Percentiles rank a stretch among this genome's conserved stretches.
phyloP scores from a whole-genome alignment of 306 rosid genomes.

The Glycine latifolia region DNA sequence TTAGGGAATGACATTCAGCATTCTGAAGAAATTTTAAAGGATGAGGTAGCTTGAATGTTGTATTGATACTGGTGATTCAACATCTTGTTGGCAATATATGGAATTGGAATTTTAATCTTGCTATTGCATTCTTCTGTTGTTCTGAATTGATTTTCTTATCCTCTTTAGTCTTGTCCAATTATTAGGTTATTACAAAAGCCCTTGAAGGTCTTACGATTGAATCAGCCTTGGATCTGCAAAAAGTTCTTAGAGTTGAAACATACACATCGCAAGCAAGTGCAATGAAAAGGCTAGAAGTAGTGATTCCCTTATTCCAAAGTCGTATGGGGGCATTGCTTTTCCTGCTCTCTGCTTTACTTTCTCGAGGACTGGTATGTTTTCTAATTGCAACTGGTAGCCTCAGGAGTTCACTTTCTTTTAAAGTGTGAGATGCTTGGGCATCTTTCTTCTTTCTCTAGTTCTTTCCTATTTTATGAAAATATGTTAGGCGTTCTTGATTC shows the following conservation, averaged over 20 bases:
- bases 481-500: not conserved
- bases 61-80: conserved; percentile 14
- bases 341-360: conserved; percentile 83
- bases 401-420: not conserved
- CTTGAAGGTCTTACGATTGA: conserved; percentile 80
- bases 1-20: conserved; percentile 50
- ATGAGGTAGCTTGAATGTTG: conserved; percentile 60
- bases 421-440: not conserved
- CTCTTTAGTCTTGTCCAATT: conserved; percentile 37
- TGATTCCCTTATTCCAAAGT: conserved; percentile 76
- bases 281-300: conserved; percentile 65
- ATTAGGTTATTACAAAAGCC: conserved; percentile 68
- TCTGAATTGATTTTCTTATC: conserved; percentile 5
- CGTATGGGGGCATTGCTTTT: conserved; percentile 94
- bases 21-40: conserved; percentile 51
- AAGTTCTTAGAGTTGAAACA: conserved; percentile 66
- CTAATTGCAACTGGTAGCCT: conserved; percentile 8
- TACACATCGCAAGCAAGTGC: conserved; percentile 70
- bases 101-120: conserved; percentile 29
- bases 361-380: conserved; percentile 82
- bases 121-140: conserved; percentile 22
- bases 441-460: not conserved
- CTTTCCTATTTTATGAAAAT: conserved; percentile 9
- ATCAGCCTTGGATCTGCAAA: conserved; percentile 73
- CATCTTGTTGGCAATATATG: conserved; percentile 32